Base-by-base conservation (phyloP, 495 filamentous ascomycete species). In the Hypoxylon lienhwacheense region DNA sequence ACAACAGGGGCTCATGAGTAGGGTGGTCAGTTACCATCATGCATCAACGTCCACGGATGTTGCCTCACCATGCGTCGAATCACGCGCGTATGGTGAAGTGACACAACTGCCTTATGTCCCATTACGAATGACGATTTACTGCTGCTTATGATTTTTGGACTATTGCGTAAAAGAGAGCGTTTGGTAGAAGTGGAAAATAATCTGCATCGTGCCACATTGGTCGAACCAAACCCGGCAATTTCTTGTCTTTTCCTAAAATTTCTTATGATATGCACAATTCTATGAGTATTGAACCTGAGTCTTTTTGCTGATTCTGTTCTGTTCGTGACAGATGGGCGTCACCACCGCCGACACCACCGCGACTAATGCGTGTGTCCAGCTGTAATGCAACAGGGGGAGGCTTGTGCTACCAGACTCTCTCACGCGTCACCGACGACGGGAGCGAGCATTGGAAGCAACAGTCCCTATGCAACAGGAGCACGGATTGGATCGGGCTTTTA, bases 301-400 rank as follows among this genome's bases (percentile, higher is more conserved):
- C 22, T 61, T 20, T 32, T 63, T 53, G 56, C 65, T 69, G 64
- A 66, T 70, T 22, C 15, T 60, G 29, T 47, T 45, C 45, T 19
- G 15, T 55, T 52, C 63, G 66, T 70, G 61, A 72, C 57, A 72
- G 70, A 72, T 67, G 65, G 59, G 35, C 65, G 51, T 44, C 65
- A 53, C 22, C 68, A 59, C 37, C 69, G 56, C 63, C 65, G 40
- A 50, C 65, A 56, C 48, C 46, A 49, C 39, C 43, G 50, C 59
- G 48, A 63, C 19, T 43, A 54, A 46, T 48, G 31, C 22, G 15
- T 34, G 33, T 39, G 29, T 17, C 39, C 44, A n/a, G 57, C 41
- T 62, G 25, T 34, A 47, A 51, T 56, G 41, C 47, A 47, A 35
- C 12, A 39, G 21, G 42, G 53, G 39, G 5, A 2, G 1, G 10